Evolutionary conservation across 176 grass and related monocot species (phyloP).

Genomic region (Lolium multiflorum): DNA sequence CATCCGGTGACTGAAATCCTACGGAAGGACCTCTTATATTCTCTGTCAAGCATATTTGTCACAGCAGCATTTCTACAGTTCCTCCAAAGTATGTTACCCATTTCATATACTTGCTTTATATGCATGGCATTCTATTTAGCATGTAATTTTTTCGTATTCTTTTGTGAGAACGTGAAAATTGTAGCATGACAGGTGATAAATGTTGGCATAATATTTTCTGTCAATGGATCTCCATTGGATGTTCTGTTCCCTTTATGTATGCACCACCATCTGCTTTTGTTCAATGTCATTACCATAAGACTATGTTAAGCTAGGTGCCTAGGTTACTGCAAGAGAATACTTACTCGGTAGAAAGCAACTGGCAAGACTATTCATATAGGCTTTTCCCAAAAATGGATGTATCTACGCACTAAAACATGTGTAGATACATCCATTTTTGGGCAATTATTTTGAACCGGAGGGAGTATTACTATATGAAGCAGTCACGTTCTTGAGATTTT

Average conservation of each 20-base stretch:
- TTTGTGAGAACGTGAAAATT: not conserved
- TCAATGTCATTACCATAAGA: not conserved
- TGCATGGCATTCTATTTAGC: not conserved
- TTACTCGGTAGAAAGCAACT: not conserved
- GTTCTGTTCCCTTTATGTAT: conserved; percentile 29
- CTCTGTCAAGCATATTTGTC: conserved; percentile 88
- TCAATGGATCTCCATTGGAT: conserved; percentile 26
- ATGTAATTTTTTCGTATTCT: not conserved
- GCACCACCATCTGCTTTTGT: conserved; percentile 33
- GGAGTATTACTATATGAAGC: conserved; percentile 7
- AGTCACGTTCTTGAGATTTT: conserved; percentile 34
- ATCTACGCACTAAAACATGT: too few species aligned
- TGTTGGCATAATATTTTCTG: conserved; percentile 11
- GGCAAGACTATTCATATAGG: not conserved
- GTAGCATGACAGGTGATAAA: conserved; percentile 17
- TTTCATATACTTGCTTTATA: conserved; percentile 34
- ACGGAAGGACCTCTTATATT: conserved; percentile 75
- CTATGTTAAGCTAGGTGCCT: conserved; percentile 3
- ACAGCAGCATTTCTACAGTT: conserved; percentile 88
- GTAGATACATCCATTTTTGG: too few species aligned
- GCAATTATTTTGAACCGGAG: too few species aligned
- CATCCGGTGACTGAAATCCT: conserved; percentile 65
- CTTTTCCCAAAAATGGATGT: too few species aligned
- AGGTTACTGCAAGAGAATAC: not conserved
- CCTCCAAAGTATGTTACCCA: conserved; percentile 72